Conservation (phyloP, 495 filamentous ascomycete genomes). For the Usnea hakonensis region DNA sequence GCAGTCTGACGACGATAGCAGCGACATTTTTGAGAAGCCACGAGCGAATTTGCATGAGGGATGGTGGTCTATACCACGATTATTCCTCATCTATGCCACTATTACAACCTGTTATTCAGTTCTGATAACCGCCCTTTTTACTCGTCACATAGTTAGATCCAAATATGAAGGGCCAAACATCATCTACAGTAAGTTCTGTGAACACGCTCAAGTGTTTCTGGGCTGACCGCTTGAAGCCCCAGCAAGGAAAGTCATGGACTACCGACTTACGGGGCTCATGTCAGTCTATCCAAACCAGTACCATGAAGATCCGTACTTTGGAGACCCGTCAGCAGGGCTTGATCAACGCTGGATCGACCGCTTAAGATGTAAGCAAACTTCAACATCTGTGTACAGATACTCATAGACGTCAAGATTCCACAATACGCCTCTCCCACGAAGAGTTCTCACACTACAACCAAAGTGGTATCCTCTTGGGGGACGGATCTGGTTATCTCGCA, state of each 20-base stretch:
- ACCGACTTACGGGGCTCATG: background rate
- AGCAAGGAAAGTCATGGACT: background rate
- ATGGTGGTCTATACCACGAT: background rate
- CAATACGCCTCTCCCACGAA: background rate
- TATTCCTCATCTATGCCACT: background rate
- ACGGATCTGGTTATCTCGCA: background rate
- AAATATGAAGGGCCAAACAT: constrained; percentile 3
- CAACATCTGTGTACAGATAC: background rate
- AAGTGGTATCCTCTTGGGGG: background rate
- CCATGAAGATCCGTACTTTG: background rate
- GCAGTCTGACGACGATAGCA: background rate
- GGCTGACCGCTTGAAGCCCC: background rate
- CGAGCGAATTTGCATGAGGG: background rate
- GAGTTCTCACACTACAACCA: constrained; percentile 1
- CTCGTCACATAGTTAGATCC: background rate
- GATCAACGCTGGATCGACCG: background rate
- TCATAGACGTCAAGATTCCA: background rate
- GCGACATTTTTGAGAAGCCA: background rate
- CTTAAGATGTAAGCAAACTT: background rate
- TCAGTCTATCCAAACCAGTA: constrained; percentile 1
- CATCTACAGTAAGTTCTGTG: background rate
- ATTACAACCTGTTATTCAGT: background rate
- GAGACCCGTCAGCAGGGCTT: background rate
- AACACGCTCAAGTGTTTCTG: background rate
- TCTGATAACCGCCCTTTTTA: background rate